phyloP scores from a whole-genome alignment of 2,329 filamentous ascomycete species.

The Colletotrichum aenigma region DNA sequence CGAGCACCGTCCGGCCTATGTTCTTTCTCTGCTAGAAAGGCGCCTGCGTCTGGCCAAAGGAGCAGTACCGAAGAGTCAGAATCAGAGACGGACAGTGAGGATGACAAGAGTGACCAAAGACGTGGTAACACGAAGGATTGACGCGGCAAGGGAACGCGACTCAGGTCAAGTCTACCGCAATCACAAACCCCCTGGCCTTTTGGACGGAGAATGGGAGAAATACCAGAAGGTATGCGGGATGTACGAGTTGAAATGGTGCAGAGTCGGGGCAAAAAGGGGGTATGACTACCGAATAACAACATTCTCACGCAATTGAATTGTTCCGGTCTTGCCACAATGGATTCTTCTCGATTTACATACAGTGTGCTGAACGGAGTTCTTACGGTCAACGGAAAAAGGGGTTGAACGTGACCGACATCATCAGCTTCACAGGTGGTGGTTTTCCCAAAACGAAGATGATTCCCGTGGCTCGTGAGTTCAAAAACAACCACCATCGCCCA shows the following conservation, averaged over 20 bases:
- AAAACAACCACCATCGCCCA: not conserved
- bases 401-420: not conserved
- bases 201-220: not conserved
- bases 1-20: not conserved
- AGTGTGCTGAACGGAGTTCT: accelerated
- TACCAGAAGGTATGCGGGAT: not conserved
- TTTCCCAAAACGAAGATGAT: accelerated
- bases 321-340: not conserved
- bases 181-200: not conserved
- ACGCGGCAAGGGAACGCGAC: accelerated
- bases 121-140: not conserved
- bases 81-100: accelerated
- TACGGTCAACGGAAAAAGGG: not conserved
- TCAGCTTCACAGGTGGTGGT: not conserved
- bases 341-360: not conserved
- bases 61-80: not conserved
- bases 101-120: not conserved
- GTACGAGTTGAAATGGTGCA: not conserved
- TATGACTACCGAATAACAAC: accelerated
- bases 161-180: accelerated
- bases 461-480: accelerated
- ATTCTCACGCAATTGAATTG: accelerated
- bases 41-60: not conserved
- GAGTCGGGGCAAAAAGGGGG: accelerated
- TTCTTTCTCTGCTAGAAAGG: not conserved